Conservation (phyloP, 2,329 filamentous ascomycete genomes). For the Trichoderma asperellum region DNA sequence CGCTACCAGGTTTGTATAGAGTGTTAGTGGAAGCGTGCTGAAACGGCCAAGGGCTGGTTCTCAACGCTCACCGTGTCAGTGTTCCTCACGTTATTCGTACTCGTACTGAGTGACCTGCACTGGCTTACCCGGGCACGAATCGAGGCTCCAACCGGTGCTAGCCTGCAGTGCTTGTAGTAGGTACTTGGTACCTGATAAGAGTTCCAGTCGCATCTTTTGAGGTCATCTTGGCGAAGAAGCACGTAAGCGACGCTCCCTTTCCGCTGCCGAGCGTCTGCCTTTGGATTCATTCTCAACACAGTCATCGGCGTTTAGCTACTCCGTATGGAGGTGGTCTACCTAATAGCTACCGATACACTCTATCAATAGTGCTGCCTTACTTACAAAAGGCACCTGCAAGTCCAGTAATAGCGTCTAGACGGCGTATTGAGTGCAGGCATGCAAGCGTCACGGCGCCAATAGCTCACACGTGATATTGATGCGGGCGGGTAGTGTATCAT, state of each 20-base stretch:
- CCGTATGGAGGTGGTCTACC: neutral
- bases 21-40: neutral
- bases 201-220: constrained; percentile 9
- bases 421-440: neutral
- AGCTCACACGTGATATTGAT: neutral
- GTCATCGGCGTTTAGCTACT: neutral
- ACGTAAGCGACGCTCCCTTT: constrained; percentile 23
- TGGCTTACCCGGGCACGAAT: constrained; percentile 12
- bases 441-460: neutral
- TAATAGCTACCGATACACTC: neutral
- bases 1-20: neutral
- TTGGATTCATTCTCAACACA: neutral
- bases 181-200: constrained; percentile 3
- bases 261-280: neutral
- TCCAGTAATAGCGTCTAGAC: neutral
- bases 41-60: constrained; percentile 18
- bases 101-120: neutral
- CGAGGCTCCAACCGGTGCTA: neutral
- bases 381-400: neutral
- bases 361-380: neutral
- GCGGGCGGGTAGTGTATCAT: neutral
- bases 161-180: neutral
- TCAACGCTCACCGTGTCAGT: constrained; percentile 17
- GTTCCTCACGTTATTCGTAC: neutral
- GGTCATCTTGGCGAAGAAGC: constrained; percentile 25